Percentiles rank a stretch among this genome's conserved stretches.
phyloP scores from a whole-genome alignment of 495 filamentous ascomycete genomes.

The Penicillium coffeae region DNA sequence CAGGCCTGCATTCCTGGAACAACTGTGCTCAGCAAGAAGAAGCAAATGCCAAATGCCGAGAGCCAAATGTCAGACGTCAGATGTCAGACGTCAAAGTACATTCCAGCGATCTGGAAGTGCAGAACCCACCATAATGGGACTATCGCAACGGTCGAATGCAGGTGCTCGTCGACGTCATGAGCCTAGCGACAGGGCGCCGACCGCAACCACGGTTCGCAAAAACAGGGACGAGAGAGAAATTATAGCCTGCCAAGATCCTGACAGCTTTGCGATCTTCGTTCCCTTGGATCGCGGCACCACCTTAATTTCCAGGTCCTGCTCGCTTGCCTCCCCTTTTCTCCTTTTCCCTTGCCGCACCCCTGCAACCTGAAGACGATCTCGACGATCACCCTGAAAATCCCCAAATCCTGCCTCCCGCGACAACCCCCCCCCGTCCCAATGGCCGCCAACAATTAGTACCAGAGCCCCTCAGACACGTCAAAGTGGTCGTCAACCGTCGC shows the following conservation, averaged over 20 bases:
- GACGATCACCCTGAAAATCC: not conserved
- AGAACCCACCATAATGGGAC: too few relatives aligned
- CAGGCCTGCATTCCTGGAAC: too few relatives aligned
- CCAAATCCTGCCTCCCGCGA: constrained; percentile 5
- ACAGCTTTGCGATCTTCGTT: not conserved
- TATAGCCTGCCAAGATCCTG: not conserved
- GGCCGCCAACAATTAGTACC: constrained; percentile 4
- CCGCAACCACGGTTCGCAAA: not conserved
- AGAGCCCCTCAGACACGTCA: not conserved
- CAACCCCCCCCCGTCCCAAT: too few relatives aligned
- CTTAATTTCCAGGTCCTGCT: not conserved
- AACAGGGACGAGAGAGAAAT: not conserved
- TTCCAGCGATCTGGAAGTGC: too few relatives aligned
- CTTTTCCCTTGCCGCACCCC: constrained; percentile 1
- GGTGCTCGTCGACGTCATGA: too few relatives aligned
- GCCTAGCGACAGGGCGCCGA: too few relatives aligned
- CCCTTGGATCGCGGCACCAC: not conserved
- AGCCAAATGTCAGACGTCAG: too few relatives aligned
- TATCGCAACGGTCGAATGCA: too few relatives aligned
- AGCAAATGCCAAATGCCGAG: too few relatives aligned
- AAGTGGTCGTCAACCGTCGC: constrained; percentile 1
- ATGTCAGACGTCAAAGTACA: too few relatives aligned
- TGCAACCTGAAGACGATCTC: not conserved
- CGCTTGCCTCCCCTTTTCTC: not conserved
- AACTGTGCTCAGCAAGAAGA: too few relatives aligned